Conservation (phyloP, 805 yeast species). For the Yamadazyma olivae region DNA sequence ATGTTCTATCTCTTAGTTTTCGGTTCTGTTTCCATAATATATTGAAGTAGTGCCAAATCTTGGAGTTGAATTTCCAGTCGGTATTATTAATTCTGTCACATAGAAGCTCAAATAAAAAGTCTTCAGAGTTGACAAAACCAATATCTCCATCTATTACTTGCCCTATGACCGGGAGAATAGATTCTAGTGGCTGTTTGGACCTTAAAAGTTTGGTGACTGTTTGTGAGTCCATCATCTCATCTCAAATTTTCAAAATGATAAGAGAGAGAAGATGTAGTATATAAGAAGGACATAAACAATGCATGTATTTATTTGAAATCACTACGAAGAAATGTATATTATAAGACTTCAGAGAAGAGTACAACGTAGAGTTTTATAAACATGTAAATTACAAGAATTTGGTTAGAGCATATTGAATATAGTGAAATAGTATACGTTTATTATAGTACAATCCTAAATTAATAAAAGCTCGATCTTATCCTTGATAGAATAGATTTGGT, state of each 20-base stretch:
- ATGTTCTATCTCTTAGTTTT: conserved; percentile 32
- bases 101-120: conserved; percentile 56
- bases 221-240: conserved; percentile 31
- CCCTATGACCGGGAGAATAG: too few relatives aligned
- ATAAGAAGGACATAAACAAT: not conserved
- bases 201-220: conserved; percentile 56
- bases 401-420: not conserved
- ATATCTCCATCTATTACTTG: too few relatives aligned
- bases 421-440: too few relatives aligned
- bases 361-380: too few relatives aligned
- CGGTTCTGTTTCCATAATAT: conserved; percentile 34
- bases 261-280: not conserved
- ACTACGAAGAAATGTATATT: too few relatives aligned
- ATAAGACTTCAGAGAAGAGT: too few relatives aligned
- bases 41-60: conserved; percentile 51
- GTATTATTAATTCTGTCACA: conserved; percentile 52
- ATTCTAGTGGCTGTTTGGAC: too few relatives aligned
- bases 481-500: conserved; percentile 95
- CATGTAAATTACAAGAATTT: too few relatives aligned
- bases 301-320: too few relatives aligned
- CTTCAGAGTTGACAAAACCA: conserved; percentile 4
- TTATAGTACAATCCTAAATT: too few relatives aligned
- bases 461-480: conserved; percentile 98
- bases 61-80: conserved; percentile 39
- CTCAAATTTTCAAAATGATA: conserved; percentile 1